phyloP scores from a whole-genome alignment of 2,329 filamentous ascomycete species.

The Neonectria punicea region DNA sequence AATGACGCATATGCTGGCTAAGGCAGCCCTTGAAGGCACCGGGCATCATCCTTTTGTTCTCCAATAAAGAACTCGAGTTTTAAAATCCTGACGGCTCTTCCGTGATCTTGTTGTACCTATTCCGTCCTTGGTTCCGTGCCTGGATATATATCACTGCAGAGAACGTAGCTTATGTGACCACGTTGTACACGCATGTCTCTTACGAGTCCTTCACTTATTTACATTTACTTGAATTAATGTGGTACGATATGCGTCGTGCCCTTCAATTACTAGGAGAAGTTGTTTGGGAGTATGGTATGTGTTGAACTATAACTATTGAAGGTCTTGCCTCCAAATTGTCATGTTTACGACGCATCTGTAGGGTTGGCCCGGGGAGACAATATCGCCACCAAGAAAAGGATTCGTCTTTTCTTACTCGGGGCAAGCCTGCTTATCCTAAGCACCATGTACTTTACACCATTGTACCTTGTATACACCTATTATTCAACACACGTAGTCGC shows the following conservation, averaged over 20 bases:
- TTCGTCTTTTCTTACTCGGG: too few relatives aligned
- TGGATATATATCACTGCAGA: background rate
- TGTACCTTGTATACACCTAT: too few relatives aligned
- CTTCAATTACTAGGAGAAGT: background rate
- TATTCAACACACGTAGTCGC: too few relatives aligned
- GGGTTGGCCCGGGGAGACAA: too few relatives aligned
- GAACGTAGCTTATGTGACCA: constrained; percentile 40
- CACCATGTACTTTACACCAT: too few relatives aligned
- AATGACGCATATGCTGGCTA: constrained; percentile 52
- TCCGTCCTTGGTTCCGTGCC: background rate
- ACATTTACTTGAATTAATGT: background rate
- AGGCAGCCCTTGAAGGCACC: constrained; percentile 52
- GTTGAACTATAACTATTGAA: background rate
- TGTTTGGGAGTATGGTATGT: background rate
- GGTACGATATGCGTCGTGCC: background rate
- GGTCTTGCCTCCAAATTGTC: too few relatives aligned
- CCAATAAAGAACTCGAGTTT: constrained; percentile 51
- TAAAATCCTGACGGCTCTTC: constrained; percentile 27
- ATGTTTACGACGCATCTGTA: too few relatives aligned
- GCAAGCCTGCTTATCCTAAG: too few relatives aligned
- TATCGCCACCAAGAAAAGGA: too few relatives aligned
- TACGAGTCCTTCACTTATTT: background rate
- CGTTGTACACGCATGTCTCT: background rate
- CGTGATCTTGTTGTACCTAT: constrained; percentile 35
- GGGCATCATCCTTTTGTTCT: constrained; percentile 54